Evolutionary conservation across 306 rosid species (phyloP).

Genomic region (Myrica gale): DNA sequence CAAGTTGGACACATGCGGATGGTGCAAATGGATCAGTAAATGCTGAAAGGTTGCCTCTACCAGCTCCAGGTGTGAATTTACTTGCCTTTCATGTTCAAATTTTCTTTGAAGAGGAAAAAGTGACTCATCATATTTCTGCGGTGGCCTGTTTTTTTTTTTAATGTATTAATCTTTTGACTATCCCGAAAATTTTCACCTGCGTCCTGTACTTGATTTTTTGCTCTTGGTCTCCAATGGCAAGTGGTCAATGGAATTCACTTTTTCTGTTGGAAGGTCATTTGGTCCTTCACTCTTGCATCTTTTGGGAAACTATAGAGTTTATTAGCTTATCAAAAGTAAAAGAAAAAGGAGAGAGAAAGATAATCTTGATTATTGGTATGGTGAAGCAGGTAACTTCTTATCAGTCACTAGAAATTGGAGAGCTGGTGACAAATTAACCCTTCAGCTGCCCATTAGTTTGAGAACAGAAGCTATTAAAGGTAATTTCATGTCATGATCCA

Average conservation of each 20-base stretch:
- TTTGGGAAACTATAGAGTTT: neutral
- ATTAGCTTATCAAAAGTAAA: neutral
- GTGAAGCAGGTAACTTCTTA: slow-evolving; percentile 59
- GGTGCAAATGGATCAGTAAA: slow-evolving; percentile 55
- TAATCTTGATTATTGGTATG: neutral
- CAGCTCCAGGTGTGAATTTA: slow-evolving; percentile 57
- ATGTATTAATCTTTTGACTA: neutral
- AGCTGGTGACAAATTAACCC: slow-evolving; percentile 54
- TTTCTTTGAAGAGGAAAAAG: neutral
- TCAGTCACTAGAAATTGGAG: slow-evolving; percentile 54
- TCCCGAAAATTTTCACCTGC: neutral
- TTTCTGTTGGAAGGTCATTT: neutral
- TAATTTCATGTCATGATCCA: slow-evolving; percentile 25
- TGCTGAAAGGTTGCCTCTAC: slow-evolving; percentile 32
- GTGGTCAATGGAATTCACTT: neutral
- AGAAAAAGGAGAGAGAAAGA: neutral
- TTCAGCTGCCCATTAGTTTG: slow-evolving; percentile 60
- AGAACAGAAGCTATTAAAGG: slow-evolving; percentile 78
- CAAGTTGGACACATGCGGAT: slow-evolving; percentile 57
- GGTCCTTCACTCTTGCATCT: neutral
- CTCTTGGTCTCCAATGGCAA: neutral
- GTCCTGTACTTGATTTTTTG: neutral
- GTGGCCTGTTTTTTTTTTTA: neutral
- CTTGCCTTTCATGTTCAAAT: neutral
- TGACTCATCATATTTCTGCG: neutral